Evolutionary conservation across 202 grass and related monocot genomes (phyloP).

Genomic region (Carex arenaria): DNA sequence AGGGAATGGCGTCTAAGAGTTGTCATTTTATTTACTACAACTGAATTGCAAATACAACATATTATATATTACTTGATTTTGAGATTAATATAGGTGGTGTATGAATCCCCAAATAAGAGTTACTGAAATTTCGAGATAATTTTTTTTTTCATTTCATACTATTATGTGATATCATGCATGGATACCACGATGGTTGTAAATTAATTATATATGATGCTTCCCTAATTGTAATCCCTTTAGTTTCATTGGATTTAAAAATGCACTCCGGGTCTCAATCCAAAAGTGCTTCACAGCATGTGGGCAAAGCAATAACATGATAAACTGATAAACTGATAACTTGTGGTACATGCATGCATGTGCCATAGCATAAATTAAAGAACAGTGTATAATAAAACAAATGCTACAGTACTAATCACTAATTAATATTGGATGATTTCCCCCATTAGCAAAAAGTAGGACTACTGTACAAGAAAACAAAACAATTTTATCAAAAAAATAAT

Average conservation of each 20-base stretch:
- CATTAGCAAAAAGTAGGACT: not conserved
- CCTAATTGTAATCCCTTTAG: too few relatives aligned
- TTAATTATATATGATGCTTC: too few relatives aligned
- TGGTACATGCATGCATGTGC: not conserved
- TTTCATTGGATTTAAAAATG: not conserved
- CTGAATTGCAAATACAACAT: too few relatives aligned
- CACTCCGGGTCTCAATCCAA: not conserved
- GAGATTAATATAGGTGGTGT: not conserved
- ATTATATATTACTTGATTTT: too few relatives aligned
- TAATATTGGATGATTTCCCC: not conserved
- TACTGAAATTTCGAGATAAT: not conserved
- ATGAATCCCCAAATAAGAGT: not conserved
- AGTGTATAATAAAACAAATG: not conserved
- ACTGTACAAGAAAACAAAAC: not conserved
- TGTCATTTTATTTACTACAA: too few relatives aligned
- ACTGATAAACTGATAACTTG: not conserved
- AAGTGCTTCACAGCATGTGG: not conserved
- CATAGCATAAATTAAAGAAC: not conserved
- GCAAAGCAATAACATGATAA: not conserved
- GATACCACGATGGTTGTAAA: too few relatives aligned
- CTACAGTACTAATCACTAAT: not conserved
- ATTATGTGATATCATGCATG: not conserved
- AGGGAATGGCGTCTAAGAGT: too few relatives aligned
- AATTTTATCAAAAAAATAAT: too few relatives aligned
- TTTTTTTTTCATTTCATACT: not conserved